Conservation (phyloP, 108 stramenopile genomes). For the Craspedostauros australis region DNA sequence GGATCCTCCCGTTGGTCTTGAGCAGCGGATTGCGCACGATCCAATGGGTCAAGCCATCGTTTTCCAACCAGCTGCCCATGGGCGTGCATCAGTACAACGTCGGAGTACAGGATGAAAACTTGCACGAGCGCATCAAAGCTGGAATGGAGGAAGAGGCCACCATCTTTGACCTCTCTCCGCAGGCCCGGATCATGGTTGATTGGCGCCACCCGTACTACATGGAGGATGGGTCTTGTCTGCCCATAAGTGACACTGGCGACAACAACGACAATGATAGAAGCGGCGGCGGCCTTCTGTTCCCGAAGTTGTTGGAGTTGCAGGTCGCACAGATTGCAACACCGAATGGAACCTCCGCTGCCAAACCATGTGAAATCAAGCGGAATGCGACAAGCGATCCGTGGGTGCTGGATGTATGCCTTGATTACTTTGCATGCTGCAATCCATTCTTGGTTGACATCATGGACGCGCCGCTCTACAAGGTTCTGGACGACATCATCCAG, state of each 20-base stretch:
- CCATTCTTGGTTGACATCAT: conserved; percentile 46
- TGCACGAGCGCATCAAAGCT: not conserved
- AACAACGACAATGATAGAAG: too few relatives aligned
- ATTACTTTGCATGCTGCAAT: conserved; percentile 54
- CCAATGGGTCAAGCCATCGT: conserved; percentile 38
- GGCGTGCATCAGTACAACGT: conserved; percentile 33
- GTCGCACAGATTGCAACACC: too few relatives aligned
- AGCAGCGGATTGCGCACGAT: conserved; percentile 26
- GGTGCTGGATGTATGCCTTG: conserved; percentile 56
- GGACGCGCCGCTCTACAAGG: too few relatives aligned
- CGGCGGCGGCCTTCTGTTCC: too few relatives aligned
- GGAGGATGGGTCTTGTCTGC: conserved; percentile 47
- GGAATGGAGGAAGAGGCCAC: not conserved
- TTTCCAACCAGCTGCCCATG: conserved; percentile 24
- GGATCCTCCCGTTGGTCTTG: conserved; percentile 57
- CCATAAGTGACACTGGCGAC: too few relatives aligned
- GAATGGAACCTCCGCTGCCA: too few relatives aligned
- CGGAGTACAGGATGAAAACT: conserved; percentile 14
- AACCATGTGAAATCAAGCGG: too few relatives aligned
- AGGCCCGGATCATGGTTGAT: conserved; percentile 31
- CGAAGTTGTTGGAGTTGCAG: too few relatives aligned
- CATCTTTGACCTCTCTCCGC: conserved; percentile 35
- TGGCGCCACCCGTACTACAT: conserved; percentile 40
- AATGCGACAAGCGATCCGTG: too few relatives aligned
- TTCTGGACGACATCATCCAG: too few relatives aligned